A percentile compares a stretch with the other conserved stretches of the same genome.
phyloP scores from a whole-genome alignment of 495 filamentous ascomycete genomes.

The Aspergillus heteromorphus region DNA sequence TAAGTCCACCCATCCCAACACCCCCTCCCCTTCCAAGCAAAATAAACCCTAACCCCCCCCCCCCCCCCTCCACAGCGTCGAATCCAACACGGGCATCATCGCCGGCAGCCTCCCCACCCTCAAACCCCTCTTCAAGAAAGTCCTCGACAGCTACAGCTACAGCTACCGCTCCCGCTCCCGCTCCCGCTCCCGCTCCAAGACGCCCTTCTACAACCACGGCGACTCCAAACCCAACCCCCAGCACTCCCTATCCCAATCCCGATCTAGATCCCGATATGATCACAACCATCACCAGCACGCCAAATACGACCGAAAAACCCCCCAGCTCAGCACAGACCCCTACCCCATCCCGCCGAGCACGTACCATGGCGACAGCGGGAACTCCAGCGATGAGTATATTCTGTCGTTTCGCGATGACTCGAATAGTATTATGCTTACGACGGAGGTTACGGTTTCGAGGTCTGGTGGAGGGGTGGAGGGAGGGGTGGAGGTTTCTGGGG shows the following conservation, averaged over 20 bases:
- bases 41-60: too few species aligned
- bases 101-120: constrained; percentile 40
- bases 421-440: constrained; percentile 16
- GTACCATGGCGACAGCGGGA: constrained; percentile 1
- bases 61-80: too few species aligned
- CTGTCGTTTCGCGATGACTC: constrained; percentile 3
- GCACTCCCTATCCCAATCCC: constrained; percentile 12
- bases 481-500: too few species aligned
- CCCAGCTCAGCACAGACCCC: neutral
- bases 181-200: constrained; percentile 14
- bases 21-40: neutral
- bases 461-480: too few species aligned
- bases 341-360: constrained; percentile 1
- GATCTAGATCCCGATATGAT: too few species aligned
- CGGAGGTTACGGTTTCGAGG: constrained; percentile 19
- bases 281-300: neutral
- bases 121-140: constrained; percentile 34
- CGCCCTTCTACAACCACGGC: constrained; percentile 7
- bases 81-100: constrained; percentile 38
- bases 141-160: constrained; percentile 23
- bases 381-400: constrained; percentile 22
- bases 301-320: neutral
- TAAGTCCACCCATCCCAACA: constrained; percentile 4
- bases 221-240: constrained; percentile 12
- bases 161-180: too few species aligned